These are phyloP conservation scores for Pestalotiopsis sp. DNA, from an alignment of 2,329 filamentous ascomycete genomes.

Conservation along the genomic window DNA sequence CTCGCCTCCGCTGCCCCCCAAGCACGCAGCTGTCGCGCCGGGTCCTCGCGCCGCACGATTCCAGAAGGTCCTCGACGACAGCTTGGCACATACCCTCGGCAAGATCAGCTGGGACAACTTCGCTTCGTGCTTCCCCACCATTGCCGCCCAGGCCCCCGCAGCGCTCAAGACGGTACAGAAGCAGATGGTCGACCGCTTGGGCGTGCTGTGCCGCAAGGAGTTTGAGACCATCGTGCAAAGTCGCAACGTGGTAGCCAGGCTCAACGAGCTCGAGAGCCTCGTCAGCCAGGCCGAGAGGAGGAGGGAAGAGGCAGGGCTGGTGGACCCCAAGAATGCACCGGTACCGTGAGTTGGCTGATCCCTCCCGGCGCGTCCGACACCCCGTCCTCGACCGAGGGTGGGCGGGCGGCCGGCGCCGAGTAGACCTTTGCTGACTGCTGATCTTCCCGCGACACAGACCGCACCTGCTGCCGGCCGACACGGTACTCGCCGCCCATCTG, in stretches of 20 bases:
- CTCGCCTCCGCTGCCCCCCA: constrained; percentile 43
- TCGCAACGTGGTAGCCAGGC: constrained; percentile 55
- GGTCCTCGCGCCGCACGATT: constrained; percentile 61
- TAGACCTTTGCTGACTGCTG: neutral
- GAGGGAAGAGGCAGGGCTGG: constrained; percentile 32
- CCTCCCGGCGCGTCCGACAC: neutral
- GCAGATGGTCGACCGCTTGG: constrained; percentile 60
- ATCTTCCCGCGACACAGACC: constrained; percentile 37
- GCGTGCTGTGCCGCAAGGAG: constrained; percentile 58
- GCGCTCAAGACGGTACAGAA: constrained; percentile 58
- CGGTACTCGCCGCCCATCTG: constrained; percentile 58
- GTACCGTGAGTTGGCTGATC: constrained; percentile 43
- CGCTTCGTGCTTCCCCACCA: constrained; percentile 63
- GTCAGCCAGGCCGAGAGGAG: constrained; percentile 51
- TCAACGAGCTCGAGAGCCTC: constrained; percentile 63
- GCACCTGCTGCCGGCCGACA: constrained; percentile 56
- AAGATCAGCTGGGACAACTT: constrained; percentile 61
- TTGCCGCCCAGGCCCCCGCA: constrained; percentile 52
- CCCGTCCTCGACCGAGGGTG: neutral
- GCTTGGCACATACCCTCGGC: constrained; percentile 55
- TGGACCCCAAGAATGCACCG: constrained; percentile 33
- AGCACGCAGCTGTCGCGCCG: constrained; percentile 48
- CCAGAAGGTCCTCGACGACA: constrained; percentile 54
- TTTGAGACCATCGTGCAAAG: constrained; percentile 57
- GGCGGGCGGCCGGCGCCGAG: neutral